These are phyloP conservation scores for Aspergillus eucalypticola DNA, from an alignment of 2,329 filamentous ascomycete species.

Conservation along the genomic window DNA sequence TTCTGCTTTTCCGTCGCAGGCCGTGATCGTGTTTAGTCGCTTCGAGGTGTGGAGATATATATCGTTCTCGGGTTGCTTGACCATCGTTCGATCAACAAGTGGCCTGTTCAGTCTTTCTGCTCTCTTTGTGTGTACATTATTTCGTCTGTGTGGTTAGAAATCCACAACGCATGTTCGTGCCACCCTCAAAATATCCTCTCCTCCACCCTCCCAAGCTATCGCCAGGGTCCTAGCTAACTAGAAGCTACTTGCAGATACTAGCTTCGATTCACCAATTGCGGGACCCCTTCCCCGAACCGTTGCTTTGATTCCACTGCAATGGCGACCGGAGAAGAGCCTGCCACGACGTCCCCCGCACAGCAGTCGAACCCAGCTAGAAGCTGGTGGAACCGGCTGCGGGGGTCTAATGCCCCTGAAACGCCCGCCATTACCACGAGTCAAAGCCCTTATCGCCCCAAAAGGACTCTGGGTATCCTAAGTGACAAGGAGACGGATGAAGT, in stretches of 20 bases:
- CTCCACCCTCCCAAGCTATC: neutral
- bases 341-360: neutral
- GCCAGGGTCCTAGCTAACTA: neutral
- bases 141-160: neutral
- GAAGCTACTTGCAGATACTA: neutral
- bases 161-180: neutral
- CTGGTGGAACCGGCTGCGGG: conserved; percentile 26
- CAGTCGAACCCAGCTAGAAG: neutral
- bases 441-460: conserved; percentile 43
- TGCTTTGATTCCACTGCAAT: neutral
- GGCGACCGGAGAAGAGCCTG: conserved; percentile 1
- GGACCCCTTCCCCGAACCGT: neutral
- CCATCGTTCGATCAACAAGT: neutral
- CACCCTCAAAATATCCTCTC: neutral
- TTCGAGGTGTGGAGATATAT: neutral
- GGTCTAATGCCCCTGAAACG: conserved; percentile 5
- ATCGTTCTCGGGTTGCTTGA: neutral
- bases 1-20: conserved; percentile 8
- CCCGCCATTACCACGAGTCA: conserved; percentile 17
- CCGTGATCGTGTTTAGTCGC: neutral
- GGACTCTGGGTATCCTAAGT: conserved; percentile 77
- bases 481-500: conserved; percentile 81
- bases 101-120: neutral
- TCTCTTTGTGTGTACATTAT: neutral
- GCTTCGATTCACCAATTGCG: neutral